phyloP scores from a whole-genome alignment of 202 grass and related monocot genomes.

The Musa balbisiana region DNA sequence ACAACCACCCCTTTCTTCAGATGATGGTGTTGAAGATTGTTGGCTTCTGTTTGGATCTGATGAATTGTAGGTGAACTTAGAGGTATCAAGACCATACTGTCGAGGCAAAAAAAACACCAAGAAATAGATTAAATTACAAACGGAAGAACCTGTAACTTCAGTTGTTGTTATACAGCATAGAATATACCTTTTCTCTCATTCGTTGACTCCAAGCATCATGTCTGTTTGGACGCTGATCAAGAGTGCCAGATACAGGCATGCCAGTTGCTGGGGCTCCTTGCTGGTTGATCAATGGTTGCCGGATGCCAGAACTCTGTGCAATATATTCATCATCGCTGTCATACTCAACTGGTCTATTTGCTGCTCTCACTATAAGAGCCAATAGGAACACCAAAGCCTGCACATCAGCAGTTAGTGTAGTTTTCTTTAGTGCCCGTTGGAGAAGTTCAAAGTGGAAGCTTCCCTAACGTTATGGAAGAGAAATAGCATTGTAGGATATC shows the following conservation, averaged over 20 bases:
- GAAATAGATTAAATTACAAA: neutral
- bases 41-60: conserved; percentile 37
- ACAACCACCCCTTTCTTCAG: conserved; percentile 35
- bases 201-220: conserved; percentile 89
- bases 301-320: conserved; percentile 25
- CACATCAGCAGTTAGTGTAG: conserved; percentile 8
- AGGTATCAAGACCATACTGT: conserved; percentile 42
- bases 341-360: conserved; percentile 46
- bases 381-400: conserved; percentile 67
- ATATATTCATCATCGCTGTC: conserved; percentile 80
- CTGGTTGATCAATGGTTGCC: conserved; percentile 60
- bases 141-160: neutral
- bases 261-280: conserved; percentile 33
- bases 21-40: conserved; percentile 29
- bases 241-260: conserved; percentile 36
- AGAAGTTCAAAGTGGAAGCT: conserved; percentile 4
- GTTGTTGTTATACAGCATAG: neutral
- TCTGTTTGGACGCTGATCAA: conserved; percentile 76
- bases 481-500: neutral
- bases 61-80: neutral
- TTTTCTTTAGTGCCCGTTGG: neutral
- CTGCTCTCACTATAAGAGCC: conserved; percentile 55
- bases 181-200: conserved; percentile 72
- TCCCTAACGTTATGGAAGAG: neutral
- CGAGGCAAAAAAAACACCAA: conserved; percentile 3